Evolutionary conservation across 108 stramenopile genomes (phyloP), one percentile per base, ranked within the genome.

Genomic region (Fragilaria radians): DNA sequence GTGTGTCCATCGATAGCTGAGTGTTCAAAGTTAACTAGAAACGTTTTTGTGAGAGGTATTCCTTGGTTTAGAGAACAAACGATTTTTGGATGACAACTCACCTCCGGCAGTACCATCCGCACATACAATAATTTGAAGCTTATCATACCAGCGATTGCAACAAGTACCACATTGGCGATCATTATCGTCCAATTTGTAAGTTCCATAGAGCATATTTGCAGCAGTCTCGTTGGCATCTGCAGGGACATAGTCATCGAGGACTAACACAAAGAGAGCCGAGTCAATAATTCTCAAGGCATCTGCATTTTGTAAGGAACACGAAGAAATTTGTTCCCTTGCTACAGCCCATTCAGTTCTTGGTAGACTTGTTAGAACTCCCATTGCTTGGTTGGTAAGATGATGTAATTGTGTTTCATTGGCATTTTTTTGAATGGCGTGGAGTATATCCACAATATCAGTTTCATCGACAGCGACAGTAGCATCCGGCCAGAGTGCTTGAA

Each of bases 131-230:
- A 89, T 60, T 73, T 93, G 91, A 11, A 93, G 58, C 68, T 93
- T 93, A 68, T 93, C 91, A 60, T 93, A 93, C 88, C 88, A 93
- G 5, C 91, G 81, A 59, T 93, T 93, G 70, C 78, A 79, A 50
- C 83, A 89, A 4, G 83, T 78, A 19, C 91, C 91, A 36, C 67
- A 63, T 68, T 90, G 72, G 59, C 52, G 68, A 28, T 68, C 23
- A 1, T 22, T 49, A 0, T 68, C 59, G 28, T 74, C 54, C 45
- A 92, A 61, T 46, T 74, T 60, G 60, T 88, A 83, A 18, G 81
- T 83, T 25, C 92, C 92, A 62, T 93, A 88, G 2, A 93, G 54
- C 86, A 89, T 87, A 57, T 93, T 93, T 48, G 86, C 74, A 1
- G 86, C 88, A 11, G 83, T 85, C 25, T 82, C 92, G 34, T 89